Evolutionary conservation across 202 grass and related monocot genomes (phyloP), one percentile per base, ranked within the genome.

Genomic region (Elaeis oleifera): DNA sequence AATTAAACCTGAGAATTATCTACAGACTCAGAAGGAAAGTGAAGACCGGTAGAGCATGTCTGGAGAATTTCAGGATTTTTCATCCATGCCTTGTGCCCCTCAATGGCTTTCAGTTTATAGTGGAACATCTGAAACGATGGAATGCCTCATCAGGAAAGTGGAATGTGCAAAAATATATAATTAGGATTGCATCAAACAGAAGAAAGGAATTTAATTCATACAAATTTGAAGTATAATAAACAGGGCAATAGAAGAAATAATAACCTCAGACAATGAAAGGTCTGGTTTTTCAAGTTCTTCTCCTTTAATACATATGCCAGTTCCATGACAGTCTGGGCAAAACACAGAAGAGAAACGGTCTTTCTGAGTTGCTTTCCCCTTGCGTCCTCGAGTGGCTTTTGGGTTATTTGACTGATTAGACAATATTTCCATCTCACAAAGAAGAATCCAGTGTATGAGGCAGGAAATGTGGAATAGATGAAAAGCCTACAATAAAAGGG

Each of bases 31-130:
- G 58, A 53, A 55, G 83, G 78, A 44, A 94, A 99, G 74, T 84
- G 71, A 53, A 99, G 85, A 29, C 95, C 95, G 6, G 95, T 94
- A 49, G 95, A 99, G 71, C 95, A 99, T 52, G 86, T 83, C 65
- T 78, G 65, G 58, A 99, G 82, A 58, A 87, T 68, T 68, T 99
- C 95, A 51, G 88, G 88, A 18, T 71, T 84, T 67, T 90, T 94
- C 88, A 99, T 84, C 95, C 95, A 99, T 76, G 88, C 82, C 75
- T 99, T 99, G 57, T 99, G 83, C n/a, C 77, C 88, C 72, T 89
- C 95, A 51, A 99, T 86, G 57, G 95, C 80, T 82, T 94, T 99
- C 69, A 99, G 56, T 66, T 99, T 99, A 51, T 89, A 80, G 4
- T 79, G 77, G 56, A 99, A 99, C 95, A 94, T 99, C 95, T 99